Percentiles rank a stretch among this genome's conserved stretches.
Evolutionary conservation across 106 monocot genomes (phyloP).

Genomic region (Acorus calamus): DNA sequence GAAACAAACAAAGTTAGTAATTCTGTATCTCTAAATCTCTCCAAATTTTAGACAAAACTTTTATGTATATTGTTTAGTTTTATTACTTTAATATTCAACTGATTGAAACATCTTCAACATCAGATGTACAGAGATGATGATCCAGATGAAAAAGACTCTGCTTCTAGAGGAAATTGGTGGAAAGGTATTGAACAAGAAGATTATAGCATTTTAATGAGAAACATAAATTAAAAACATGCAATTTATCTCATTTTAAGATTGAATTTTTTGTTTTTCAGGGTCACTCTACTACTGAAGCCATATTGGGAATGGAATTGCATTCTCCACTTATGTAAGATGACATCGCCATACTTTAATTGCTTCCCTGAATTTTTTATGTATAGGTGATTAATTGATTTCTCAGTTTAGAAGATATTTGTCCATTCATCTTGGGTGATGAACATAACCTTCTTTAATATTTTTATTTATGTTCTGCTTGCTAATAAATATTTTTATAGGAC

Average conservation of each 20-base stretch:
- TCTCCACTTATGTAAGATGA: not conserved
- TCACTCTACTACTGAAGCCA: slow-evolving; percentile 5
- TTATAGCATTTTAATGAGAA: not conserved
- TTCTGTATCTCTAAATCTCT: no score
- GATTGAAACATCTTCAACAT: not conserved
- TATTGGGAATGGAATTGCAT: not conserved
- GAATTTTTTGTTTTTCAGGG: slow-evolving; percentile 3
- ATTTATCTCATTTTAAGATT: not conserved
- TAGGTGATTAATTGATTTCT: not conserved
- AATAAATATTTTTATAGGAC: no score
- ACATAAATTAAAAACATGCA: not conserved
- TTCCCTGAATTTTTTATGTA: no score
- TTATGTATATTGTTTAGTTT: no score
- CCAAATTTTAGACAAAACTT: no score
- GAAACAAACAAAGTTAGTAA: no score
- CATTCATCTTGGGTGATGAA: no score
- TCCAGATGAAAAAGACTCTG: slow-evolving; percentile 6
- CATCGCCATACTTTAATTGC: no score
- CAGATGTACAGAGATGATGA: slow-evolving; percentile 13
- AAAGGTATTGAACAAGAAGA: slow-evolving; percentile 23
- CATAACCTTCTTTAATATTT: no score
- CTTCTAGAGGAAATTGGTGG: slow-evolving; percentile 31
- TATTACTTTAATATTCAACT: no score
- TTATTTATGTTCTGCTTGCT: no score
- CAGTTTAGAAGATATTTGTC: not conserved